Base-by-base conservation (phyloP, 306 rosid species). In the Cicer cuneatum region DNA sequence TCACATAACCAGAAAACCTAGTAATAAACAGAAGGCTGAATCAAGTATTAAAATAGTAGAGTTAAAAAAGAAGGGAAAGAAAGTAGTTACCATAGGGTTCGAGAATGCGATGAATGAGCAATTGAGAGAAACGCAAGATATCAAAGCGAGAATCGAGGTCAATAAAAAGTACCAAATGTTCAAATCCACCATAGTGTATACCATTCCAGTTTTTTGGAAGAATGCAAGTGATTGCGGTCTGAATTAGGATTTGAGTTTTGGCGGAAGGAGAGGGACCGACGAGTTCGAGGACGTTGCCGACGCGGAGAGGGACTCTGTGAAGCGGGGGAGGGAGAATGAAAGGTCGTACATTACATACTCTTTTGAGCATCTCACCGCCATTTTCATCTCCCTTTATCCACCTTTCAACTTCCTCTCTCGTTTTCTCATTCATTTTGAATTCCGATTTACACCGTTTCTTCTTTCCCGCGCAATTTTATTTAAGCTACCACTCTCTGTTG, bases 231-330 rank as follows among this genome's bases (percentile, higher is more conserved):
- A 91, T 82, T 2, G 96, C 92, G 58, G 80, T 87, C 92, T 90
- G 89, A 52, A 87, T 90, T 56, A 93, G 80, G 57, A 90, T 84
- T 8, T 83, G 96, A 18, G 98, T 90, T 78, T 89, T 93, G 72
- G 92, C 89, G n/a, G 97, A 93, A 63, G 93, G 82, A 11, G 97
- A 86, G 52, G 98, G 93, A 1, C 98, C 98, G 66, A 84, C 82
- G 49, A 93, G 72, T 83, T 93, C 98, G 9, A 93, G 67, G n/a
- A 93, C 96, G 54, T 93, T 93, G 29, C 98, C 92, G 42, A 76
- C 77, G 66, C 97, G 90, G 41, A 93, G 89, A 64, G 98, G 92
- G 58, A 93, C 88, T 51, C 89, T 80, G 47, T 93, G 89, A 67
- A 93, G 96, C 5, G 97, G 96, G 13, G 90, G 96, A 58, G 85